Percentiles rank a stretch among this genome's conserved stretches.
These are phyloP conservation scores for Tricholoma saponaceum DNA, from an alignment of 768 basidiomycete species.

Conservation along the genomic window DNA sequence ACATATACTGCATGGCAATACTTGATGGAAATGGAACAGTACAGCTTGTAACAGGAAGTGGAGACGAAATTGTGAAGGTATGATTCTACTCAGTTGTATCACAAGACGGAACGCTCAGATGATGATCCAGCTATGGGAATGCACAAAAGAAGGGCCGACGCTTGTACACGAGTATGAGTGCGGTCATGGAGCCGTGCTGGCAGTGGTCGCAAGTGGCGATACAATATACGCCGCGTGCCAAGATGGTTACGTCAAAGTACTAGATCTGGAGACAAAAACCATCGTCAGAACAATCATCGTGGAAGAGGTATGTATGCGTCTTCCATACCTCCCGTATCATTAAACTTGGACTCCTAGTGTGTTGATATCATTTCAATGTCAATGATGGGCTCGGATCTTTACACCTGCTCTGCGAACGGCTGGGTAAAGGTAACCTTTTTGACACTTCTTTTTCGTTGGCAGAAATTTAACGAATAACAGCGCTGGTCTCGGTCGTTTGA, in stretches of 20 bases:
- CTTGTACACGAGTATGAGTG: conserved; percentile 68
- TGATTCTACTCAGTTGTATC: not conserved
- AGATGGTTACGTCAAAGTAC: conserved; percentile 87
- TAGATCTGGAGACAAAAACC: conserved; percentile 88
- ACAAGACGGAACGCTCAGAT: not conserved
- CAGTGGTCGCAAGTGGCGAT: conserved; percentile 68
- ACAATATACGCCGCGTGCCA: conserved; percentile 93
- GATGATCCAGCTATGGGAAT: conserved; percentile 59
- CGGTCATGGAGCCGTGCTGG: conserved; percentile 76
- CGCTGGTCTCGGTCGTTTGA: conserved; percentile 85
- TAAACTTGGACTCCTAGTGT: conserved; percentile 35
- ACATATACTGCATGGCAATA: conserved; percentile 77
- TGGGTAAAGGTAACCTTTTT: conserved; percentile 54
- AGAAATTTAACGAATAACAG: conserved; percentile 27
- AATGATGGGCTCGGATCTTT: conserved; percentile 58
- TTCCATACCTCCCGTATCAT: not conserved
- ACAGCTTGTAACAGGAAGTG: conserved; percentile 80
- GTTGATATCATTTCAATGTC: conserved; percentile 83
- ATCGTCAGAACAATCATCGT: conserved; percentile 84
- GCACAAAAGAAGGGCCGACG: conserved; percentile 38
- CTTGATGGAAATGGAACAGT: conserved; percentile 25
- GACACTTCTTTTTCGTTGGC: not conserved
- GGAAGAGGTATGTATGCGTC: conserved; percentile 53
- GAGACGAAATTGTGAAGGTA: conserved; percentile 89
- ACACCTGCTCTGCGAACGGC: conserved; percentile 65